phyloP scores from a whole-genome alignment of 2,329 filamentous ascomycete genomes.

The Fusarium guadeloupense region DNA sequence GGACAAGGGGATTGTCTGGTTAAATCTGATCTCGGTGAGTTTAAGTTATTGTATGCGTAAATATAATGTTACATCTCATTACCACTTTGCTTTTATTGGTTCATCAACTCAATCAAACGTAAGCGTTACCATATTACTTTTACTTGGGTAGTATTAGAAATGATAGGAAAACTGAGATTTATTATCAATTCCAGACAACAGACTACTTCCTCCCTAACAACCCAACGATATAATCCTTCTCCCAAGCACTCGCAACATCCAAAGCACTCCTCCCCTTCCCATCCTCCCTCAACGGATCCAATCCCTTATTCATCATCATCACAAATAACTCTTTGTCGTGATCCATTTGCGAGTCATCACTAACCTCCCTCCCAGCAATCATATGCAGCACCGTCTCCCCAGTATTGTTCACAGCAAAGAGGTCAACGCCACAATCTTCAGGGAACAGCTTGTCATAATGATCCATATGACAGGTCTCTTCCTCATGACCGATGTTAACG shows the following conservation, averaged over 20 bases:
- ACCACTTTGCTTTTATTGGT: no score
- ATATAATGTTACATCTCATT: no score
- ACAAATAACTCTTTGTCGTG: conserved; percentile 33
- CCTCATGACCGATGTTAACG: accelerated
- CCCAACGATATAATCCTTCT: conserved; percentile 29
- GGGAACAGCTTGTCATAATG: conserved; percentile 28
- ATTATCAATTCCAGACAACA: no score
- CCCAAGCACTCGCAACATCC: conserved; percentile 38
- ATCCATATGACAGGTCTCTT: conserved; percentile 12
- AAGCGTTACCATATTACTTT: no score
- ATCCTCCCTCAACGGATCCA: conserved; percentile 38
- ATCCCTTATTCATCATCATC: conserved; percentile 23
- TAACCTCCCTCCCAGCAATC: conserved; percentile 1
- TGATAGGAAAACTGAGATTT: no score
- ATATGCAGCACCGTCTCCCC: conserved; percentile 33
- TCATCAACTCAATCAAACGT: no score
- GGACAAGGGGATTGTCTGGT: no score
- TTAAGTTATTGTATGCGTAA: no score
- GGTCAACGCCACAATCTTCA: conserved; percentile 13
- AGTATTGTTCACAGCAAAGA: conserved; percentile 18
- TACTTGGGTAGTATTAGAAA: no score
- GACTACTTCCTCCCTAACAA: conserved; percentile 20
- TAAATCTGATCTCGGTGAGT: no score
- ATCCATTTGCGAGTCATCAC: accelerated
- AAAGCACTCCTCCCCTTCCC: conserved; percentile 31